Conservation (phyloP, 495 filamentous ascomycete species). For the Letharia lupina region DNA sequence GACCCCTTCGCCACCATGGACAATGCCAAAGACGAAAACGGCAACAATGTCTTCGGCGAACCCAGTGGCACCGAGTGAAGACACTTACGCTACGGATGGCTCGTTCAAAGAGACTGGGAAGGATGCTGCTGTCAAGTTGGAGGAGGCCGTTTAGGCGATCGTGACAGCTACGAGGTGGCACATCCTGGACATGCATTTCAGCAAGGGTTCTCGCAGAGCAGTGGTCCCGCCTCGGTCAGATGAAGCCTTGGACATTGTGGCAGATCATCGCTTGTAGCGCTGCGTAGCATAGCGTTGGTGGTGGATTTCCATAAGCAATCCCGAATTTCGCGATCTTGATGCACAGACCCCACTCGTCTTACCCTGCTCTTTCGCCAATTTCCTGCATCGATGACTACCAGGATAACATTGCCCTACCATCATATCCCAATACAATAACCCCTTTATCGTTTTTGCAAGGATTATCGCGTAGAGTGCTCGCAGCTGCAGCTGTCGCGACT, state of each 20-base stretch:
- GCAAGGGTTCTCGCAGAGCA: not conserved
- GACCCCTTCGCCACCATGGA: constrained; percentile 9
- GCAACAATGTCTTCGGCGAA: constrained; percentile 7
- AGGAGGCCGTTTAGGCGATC: not conserved
- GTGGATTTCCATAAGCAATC: not conserved
- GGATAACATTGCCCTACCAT: not conserved
- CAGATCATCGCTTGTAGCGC: not conserved
- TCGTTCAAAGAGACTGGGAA: not conserved
- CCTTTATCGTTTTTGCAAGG: not conserved
- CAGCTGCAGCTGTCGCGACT: constrained; percentile 14
- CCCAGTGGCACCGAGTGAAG: constrained; percentile 3
- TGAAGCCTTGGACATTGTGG: not conserved
- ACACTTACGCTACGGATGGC: not conserved
- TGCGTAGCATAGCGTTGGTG: not conserved
- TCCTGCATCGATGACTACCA: not conserved
- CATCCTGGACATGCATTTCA: not conserved
- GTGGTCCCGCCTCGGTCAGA: not conserved
- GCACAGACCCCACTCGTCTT: too few species aligned
- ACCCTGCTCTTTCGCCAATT: too few species aligned
- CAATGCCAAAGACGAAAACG: constrained; percentile 1
- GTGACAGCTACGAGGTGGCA: not conserved
- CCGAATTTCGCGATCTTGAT: not conserved
- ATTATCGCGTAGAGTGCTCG: constrained; percentile 22
- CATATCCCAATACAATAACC: not conserved
- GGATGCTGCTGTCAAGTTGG: not conserved